Conservation (phyloP, 208 protist species). For the Phytomonas sp. region DNA sequence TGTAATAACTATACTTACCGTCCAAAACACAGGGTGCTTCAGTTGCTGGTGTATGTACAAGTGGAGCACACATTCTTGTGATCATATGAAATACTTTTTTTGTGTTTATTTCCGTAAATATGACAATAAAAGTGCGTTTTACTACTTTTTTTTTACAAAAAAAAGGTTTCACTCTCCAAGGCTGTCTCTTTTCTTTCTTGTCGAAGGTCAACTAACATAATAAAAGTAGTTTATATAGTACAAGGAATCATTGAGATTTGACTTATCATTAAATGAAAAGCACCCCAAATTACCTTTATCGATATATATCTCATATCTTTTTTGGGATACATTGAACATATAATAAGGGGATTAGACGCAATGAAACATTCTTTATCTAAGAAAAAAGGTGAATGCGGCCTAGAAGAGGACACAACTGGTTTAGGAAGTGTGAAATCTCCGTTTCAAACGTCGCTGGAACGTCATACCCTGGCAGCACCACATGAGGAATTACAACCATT, state of each 20-base stretch:
- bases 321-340: background rate
- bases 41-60: background rate
- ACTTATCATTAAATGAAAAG: background rate
- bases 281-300: background rate
- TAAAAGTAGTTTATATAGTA: constrained; percentile 1
- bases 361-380: background rate
- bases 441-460: background rate
- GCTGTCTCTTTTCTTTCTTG: background rate
- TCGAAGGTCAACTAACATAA: background rate
- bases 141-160: background rate
- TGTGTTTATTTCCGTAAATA: background rate
- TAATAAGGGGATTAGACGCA: background rate
- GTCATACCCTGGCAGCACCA: too few relatives aligned
- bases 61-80: background rate
- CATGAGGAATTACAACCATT: background rate
- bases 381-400: background rate
- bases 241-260: background rate
- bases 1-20: background rate
- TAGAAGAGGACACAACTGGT: background rate
- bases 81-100: background rate
- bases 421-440: background rate
- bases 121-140: background rate
- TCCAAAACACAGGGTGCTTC: background rate
- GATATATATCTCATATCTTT: background rate
- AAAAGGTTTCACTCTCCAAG: constrained; percentile 1